phyloP scores from a whole-genome alignment of 352 stramenopile species.

The Phytophthora fragariae region DNA sequence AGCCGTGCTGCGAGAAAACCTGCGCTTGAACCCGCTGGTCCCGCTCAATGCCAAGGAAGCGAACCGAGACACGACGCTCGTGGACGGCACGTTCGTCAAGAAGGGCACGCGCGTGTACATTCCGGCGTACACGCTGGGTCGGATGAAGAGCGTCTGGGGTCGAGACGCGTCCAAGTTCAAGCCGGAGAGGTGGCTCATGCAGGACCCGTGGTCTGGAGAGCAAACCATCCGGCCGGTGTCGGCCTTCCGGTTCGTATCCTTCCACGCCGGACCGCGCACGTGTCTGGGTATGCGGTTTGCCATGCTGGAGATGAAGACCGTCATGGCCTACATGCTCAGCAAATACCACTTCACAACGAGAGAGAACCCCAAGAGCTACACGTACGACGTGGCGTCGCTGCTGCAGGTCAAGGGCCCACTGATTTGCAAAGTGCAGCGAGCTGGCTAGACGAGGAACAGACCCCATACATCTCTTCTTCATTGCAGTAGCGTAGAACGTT shows the following conservation, averaged over 20 bases:
- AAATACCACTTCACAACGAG: slow-evolving; percentile 54
- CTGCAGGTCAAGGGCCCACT: slow-evolving; percentile 48
- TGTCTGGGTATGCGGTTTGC: slow-evolving; percentile 52
- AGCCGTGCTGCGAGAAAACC: slow-evolving; percentile 64
- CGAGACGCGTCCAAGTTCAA: slow-evolving; percentile 64
- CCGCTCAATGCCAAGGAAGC: slow-evolving; percentile 65
- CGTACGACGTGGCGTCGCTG: slow-evolving; percentile 44
- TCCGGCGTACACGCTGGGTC: slow-evolving; percentile 58
- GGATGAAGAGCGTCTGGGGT: slow-evolving; percentile 61
- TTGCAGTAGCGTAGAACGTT: neutral
- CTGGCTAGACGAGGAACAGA: slow-evolving; percentile 13
- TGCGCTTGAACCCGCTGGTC: slow-evolving; percentile 72
- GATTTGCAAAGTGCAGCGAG: slow-evolving; percentile 40
- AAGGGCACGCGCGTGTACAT: slow-evolving; percentile 66
- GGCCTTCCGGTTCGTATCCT: slow-evolving; percentile 46
- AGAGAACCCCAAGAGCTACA: slow-evolving; percentile 50
- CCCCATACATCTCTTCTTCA: too few relatives aligned
- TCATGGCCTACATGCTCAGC: slow-evolving; percentile 41
- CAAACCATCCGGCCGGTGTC: slow-evolving; percentile 40
- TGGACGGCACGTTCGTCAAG: slow-evolving; percentile 62
- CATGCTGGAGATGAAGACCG: slow-evolving; percentile 62
- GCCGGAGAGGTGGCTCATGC: slow-evolving; percentile 67
- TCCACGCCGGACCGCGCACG: slow-evolving; percentile 42
- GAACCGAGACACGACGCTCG: slow-evolving; percentile 59
- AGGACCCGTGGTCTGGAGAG: slow-evolving; percentile 36